Percentiles rank a stretch among this genome's conserved stretches.
phyloP scores from a whole-genome alignment of 2,329 filamentous ascomycete species.

The Ceratocystis variospora region DNA sequence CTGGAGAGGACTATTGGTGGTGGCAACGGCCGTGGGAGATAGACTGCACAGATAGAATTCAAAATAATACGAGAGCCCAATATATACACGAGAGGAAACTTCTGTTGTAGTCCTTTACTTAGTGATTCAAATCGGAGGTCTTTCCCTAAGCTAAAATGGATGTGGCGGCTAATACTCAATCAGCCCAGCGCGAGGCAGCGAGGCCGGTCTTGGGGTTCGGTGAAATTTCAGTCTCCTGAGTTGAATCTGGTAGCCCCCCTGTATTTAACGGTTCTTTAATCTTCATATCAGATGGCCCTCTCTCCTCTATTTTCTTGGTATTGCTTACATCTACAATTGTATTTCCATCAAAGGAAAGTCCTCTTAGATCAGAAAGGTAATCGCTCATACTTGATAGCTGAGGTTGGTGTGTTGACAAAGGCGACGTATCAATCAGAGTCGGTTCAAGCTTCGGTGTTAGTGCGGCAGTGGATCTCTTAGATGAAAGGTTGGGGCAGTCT shows the following conservation, averaged over 20 bases:
- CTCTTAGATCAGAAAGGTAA: neutral
- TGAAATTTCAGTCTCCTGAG: neutral
- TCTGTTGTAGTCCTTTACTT: neutral
- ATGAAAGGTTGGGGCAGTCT: neutral
- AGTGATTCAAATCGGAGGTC: neutral
- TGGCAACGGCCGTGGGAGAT: conserved; percentile 12
- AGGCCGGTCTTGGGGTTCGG: conserved; percentile 2
- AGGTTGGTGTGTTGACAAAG: neutral
- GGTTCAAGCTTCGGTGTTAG: neutral
- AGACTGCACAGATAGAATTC: neutral
- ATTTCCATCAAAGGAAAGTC: neutral
- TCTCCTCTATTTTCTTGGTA: neutral
- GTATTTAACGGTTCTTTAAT: neutral
- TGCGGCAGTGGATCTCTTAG: neutral
- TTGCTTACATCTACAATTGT: neutral
- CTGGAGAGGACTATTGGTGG: conserved; percentile 51
- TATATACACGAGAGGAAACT: neutral
- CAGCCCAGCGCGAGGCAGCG: conserved; percentile 7
- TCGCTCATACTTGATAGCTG: neutral
- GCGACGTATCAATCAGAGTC: neutral
- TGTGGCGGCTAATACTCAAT: neutral
- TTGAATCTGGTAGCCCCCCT: neutral
- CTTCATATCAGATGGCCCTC: too few relatives aligned
- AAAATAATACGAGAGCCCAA: conserved; percentile 1
- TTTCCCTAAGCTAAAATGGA: neutral